Evolutionary conservation across 352 stramenopile species (phyloP), one percentile per base, ranked within the genome.

Genomic region (Globisporangium orthogonon): DNA sequence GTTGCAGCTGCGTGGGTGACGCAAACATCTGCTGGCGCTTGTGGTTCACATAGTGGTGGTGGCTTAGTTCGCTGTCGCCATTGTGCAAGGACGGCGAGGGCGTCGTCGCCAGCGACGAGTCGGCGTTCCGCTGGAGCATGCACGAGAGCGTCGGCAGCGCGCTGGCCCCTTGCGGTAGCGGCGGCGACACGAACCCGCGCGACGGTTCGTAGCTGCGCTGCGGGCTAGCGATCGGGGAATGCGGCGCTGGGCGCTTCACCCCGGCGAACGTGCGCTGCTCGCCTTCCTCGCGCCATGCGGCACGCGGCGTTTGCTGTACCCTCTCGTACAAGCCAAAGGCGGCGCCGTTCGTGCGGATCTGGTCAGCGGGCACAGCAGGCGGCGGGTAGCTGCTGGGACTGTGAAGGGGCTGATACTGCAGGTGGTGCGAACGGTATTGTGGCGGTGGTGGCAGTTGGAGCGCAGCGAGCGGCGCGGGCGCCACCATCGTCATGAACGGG

Each of bases 11-110:
- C 10, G 35, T 10, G 11, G 37, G 44, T 4, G 52, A 18, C 5
- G 37, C 52, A 56, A 64, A 60, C 45, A 60, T 55, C 33, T 45
- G 58, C 45, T 64, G 52, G n/a, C 50, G 52, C 58, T 64, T 64
- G 28, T n/a, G 14, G 35, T 10, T 40, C 23, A 15, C 39, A 14
- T 31, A 47, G 18, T 54, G 41, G 33, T 44, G 46, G 30, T 41
- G 47, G 17, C 18, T 30, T 29, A 44, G 29, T 13, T 51, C 17
- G 1, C 29, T 58, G 11, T 46, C 35, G 45, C 47, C 44, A 17
- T 4, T 35, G 13, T 30, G 40, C 7, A 44, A 14, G 10, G 53
- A 35, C 10, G 55, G 41, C 2, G 39, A 43, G 17, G 47, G 47
- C 29, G 37, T 45, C 37, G 37, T 45, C 37, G 52, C 23, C 6